Evolutionary conservation across 805 yeast genomes (phyloP).

Genomic region (Candida vartiovaarae): DNA sequence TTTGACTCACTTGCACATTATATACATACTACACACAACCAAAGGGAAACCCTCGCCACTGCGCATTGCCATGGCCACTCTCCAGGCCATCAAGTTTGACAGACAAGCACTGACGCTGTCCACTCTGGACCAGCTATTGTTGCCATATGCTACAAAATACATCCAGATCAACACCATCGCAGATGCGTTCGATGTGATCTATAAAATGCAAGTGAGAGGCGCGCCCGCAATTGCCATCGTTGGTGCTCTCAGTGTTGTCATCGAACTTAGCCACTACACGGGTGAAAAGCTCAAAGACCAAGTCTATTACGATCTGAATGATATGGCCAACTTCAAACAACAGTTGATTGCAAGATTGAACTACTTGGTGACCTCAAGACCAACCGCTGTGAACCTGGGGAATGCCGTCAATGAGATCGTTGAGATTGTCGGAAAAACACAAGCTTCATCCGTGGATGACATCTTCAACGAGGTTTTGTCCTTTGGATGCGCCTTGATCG

Average conservation of each 20-base stretch:
- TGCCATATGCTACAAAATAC: constrained; percentile 76
- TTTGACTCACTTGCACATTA: too few relatives aligned
- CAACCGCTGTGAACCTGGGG: constrained; percentile 90
- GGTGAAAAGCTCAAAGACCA: constrained; percentile 23
- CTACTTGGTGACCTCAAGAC: constrained; percentile 69
- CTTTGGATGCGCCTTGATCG: constrained; percentile 52
- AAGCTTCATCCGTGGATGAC: constrained; percentile 17
- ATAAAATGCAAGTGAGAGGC: constrained; percentile 90
- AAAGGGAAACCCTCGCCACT: too few relatives aligned
- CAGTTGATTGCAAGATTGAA: constrained; percentile 45
- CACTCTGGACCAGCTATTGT: constrained; percentile 72
- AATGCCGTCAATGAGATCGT: constrained; percentile 49
- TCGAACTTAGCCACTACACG: constrained; percentile 45
- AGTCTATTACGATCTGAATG: constrained; percentile 26
- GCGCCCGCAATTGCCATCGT: constrained; percentile 98
- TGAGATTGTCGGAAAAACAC: constrained; percentile 25
- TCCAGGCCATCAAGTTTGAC: constrained; percentile 67
- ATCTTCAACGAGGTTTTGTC: constrained; percentile 29
- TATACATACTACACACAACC: too few relatives aligned
- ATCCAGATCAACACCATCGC: constrained; percentile 53
- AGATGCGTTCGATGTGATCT: constrained; percentile 79
- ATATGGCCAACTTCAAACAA: constrained; percentile 28
- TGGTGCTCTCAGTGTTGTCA: constrained; percentile 75
- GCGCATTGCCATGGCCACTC: constrained; percentile 24
- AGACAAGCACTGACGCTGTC: constrained; percentile 37